Evolutionary conservation across 2,329 filamentous ascomycete species (phyloP).

Genomic region (Sporothrix dimorphospora): DNA sequence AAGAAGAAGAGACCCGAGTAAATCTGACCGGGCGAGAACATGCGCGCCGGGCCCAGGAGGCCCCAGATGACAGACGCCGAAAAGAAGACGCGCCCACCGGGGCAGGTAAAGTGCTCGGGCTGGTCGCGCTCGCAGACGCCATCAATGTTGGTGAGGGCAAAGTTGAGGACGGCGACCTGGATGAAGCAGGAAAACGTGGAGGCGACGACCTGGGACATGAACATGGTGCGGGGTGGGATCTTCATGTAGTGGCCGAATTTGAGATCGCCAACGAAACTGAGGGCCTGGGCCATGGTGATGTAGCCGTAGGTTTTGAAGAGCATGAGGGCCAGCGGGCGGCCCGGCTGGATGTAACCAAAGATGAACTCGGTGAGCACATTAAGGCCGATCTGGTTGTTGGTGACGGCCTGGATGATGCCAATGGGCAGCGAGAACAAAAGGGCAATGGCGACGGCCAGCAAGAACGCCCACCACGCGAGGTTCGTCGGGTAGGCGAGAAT

Average conservation of each 20-base stretch:
- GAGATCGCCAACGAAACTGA: constrained; percentile 67
- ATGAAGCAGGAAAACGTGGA: constrained; percentile 69
- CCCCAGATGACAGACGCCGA: constrained; percentile 70
- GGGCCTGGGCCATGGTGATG: constrained; percentile 67
- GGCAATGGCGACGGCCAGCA: constrained; percentile 67
- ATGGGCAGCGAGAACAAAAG: constrained; percentile 67
- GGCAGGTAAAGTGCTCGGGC: constrained; percentile 63
- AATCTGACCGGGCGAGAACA: constrained; percentile 65
- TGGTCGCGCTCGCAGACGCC: constrained; percentile 64
- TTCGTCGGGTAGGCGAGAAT: constrained; percentile 67
- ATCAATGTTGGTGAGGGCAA: constrained; percentile 63
- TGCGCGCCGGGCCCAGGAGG: constrained; percentile 63
- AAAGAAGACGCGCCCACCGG: constrained; percentile 66
- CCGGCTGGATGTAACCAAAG: constrained; percentile 73
- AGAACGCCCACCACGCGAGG: constrained; percentile 72
- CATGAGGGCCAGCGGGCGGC: constrained; percentile 73
- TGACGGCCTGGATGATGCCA: constrained; percentile 65
- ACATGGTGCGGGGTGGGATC: constrained; percentile 67
- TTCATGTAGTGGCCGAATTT: constrained; percentile 73
- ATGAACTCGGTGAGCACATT: constrained; percentile 76
- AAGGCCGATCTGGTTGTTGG: constrained; percentile 64
- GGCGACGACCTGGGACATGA: constrained; percentile 66
- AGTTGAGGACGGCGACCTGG: constrained; percentile 66
- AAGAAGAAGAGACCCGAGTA: constrained; percentile 64
- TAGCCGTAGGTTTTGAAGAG: constrained; percentile 77